These are phyloP conservation scores for Sarocladium kiliense DNA, from an alignment of 2,329 filamentous ascomycete genomes.

Conservation along the genomic window DNA sequence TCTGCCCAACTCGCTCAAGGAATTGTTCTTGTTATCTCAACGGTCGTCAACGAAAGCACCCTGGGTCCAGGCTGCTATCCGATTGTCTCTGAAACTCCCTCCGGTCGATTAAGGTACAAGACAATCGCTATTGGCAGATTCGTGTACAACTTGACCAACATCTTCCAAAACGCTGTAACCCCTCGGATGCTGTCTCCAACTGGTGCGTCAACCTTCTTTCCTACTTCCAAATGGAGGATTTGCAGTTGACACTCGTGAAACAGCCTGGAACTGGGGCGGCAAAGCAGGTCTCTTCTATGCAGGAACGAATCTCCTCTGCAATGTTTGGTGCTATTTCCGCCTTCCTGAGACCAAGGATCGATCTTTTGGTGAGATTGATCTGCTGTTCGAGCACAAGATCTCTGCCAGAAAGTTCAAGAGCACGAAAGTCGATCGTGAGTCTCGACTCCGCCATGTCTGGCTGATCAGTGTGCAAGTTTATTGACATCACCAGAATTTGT, in stretches of 20 bases:
- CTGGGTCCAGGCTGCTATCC: conserved; percentile 24
- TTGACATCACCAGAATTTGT: too few relatives aligned
- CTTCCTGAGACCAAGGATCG: conserved; percentile 18
- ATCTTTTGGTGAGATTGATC: conserved; percentile 23
- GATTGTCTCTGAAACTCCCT: conserved; percentile 35
- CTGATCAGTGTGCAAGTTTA: too few relatives aligned
- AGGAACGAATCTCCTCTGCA: conserved; percentile 27
- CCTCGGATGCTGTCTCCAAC: conserved; percentile 24
- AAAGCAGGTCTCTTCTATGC: conserved; percentile 31
- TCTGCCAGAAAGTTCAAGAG: conserved; percentile 22
- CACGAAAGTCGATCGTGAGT: conserved; percentile 18
- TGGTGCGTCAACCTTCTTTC: not conserved
- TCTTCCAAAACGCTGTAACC: conserved; percentile 33
- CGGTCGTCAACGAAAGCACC: conserved; percentile 35
- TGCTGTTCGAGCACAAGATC: conserved; percentile 20
- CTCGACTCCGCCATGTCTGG: not conserved
- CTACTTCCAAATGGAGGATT: conserved; percentile 21
- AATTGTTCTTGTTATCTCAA: conserved; percentile 36
- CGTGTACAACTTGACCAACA: conserved; percentile 25
- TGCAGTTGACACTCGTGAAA: not conserved
- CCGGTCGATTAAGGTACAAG: conserved; percentile 35
- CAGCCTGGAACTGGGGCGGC: conserved; percentile 30
- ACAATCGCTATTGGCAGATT: conserved; percentile 35
- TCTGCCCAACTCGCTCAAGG: conserved; percentile 27
- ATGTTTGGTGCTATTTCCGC: conserved; percentile 27